Conservation (phyloP, 192 early-diverging fungal species). For the Coemansia furcata region DNA sequence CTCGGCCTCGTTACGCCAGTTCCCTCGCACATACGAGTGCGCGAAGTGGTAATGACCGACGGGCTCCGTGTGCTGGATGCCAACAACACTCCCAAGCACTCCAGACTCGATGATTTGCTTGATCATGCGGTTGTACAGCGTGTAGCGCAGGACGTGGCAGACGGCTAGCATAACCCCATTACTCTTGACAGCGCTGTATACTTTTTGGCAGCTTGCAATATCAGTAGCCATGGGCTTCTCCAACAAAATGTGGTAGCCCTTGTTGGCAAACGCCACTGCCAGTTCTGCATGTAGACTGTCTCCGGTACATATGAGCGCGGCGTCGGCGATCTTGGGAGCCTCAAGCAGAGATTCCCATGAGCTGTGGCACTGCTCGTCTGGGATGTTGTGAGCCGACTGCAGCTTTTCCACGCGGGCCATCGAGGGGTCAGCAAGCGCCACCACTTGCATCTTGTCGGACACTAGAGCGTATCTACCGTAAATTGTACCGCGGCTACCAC, state of each 20-base stretch:
- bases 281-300: slow-evolving; percentile 55
- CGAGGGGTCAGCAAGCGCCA: slow-evolving; percentile 55
- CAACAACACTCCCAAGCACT: slow-evolving; percentile 58
- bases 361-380: not conserved
- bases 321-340: slow-evolving; percentile 51
- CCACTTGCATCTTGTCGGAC: slow-evolving; percentile 37
- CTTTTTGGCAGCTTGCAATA: slow-evolving; percentile 52
- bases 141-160: slow-evolving; percentile 62
- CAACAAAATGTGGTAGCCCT: slow-evolving; percentile 61
- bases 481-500: slow-evolving; percentile 12
- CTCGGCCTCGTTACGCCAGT: slow-evolving; percentile 59
- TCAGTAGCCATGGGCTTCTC: slow-evolving; percentile 69
- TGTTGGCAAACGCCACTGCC: slow-evolving; percentile 52
- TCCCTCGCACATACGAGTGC: slow-evolving; percentile 65
- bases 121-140: slow-evolving; percentile 55
- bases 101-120: slow-evolving; percentile 58
- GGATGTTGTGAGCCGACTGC: not conserved
- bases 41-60: slow-evolving; percentile 69
- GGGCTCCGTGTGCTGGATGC: slow-evolving; percentile 65
- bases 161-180: slow-evolving; percentile 48
- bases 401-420: slow-evolving; percentile 27
- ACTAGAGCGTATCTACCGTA: slow-evolving; percentile 15
- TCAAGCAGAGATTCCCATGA: slow-evolving; percentile 25
- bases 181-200: slow-evolving; percentile 46
- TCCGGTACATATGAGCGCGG: slow-evolving; percentile 51